phyloP scores from a whole-genome alignment of 2,329 filamentous ascomycete species.

The Myrmaecium sp. region DNA sequence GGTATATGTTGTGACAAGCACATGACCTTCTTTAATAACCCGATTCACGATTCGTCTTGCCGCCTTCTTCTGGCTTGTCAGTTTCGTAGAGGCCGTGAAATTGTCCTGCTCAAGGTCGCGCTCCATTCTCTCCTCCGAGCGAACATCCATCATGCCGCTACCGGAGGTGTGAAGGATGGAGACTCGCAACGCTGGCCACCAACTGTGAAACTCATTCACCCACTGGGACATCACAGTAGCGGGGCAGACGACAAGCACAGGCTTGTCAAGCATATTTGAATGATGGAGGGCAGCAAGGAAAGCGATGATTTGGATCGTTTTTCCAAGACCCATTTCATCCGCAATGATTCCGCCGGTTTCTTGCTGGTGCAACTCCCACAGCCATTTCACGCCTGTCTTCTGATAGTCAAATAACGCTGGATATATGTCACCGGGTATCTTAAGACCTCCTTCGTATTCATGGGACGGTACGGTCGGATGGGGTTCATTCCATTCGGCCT shows the following conservation, averaged over 20 bases:
- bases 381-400: constrained; percentile 91
- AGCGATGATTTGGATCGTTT: constrained; percentile 68
- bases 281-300: constrained; percentile 86
- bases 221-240: constrained; percentile 93
- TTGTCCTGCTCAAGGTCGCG: constrained; percentile 33
- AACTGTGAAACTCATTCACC: constrained; percentile 96
- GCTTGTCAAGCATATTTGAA: constrained; percentile 67
- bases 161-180: constrained; percentile 91
- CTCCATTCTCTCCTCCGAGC: constrained; percentile 43
- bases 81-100: constrained; percentile 5
- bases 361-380: constrained; percentile 81
- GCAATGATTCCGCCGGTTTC: constrained; percentile 87
- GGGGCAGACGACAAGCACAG: constrained; percentile 81
- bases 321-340: constrained; percentile 97
- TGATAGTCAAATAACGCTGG: constrained; percentile 92
- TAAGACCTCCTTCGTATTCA: constrained; percentile 55
- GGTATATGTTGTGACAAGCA: constrained; percentile 89
- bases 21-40: constrained; percentile 71
- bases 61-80: constrained; percentile 44
- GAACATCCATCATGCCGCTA: constrained; percentile 82
- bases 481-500: constrained; percentile 64
- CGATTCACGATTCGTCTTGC: constrained; percentile 68
- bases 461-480: constrained; percentile 71
- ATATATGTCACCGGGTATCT: constrained; percentile 80
- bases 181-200: constrained; percentile 98